These are phyloP conservation scores for Seiridium unicorne DNA, from an alignment of 2,329 filamentous ascomycete species.

Conservation along the genomic window DNA sequence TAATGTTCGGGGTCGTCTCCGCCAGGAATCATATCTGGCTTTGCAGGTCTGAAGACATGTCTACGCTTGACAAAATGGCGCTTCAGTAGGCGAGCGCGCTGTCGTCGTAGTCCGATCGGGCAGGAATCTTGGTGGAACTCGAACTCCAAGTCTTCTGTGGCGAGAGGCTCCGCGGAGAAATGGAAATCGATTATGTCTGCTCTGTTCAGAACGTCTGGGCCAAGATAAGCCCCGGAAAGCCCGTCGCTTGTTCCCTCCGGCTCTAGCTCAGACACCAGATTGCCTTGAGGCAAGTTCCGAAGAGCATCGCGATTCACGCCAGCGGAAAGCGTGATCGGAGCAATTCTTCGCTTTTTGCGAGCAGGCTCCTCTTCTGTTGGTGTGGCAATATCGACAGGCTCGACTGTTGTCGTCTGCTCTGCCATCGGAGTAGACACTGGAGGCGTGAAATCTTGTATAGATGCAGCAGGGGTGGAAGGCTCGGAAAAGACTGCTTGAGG, in stretches of 20 bases:
- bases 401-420: background rate
- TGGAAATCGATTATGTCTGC: constrained; percentile 20
- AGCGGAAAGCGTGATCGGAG: constrained; percentile 18
- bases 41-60: constrained; percentile 9
- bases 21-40: constrained; percentile 24
- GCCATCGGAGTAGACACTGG: background rate
- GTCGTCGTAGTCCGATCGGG: constrained; percentile 19
- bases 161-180: background rate
- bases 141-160: constrained; percentile 11
- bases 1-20: constrained; percentile 30
- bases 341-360: constrained; percentile 24
- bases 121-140: constrained; percentile 9
- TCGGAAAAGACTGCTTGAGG: background rate
- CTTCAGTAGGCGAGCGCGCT: constrained; percentile 22
- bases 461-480: background rate
- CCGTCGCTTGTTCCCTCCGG: background rate
- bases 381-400: background rate
- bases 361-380: background rate
- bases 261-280: background rate
- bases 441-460: background rate
- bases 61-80: constrained; percentile 9
- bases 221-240: constrained; percentile 18
- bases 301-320: constrained; percentile 14
- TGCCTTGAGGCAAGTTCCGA: constrained; percentile 17
- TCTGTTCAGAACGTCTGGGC: constrained; percentile 19